Percentiles rank a stretch among this genome's conserved stretches.
phyloP scores from a whole-genome alignment of 495 filamentous ascomycete genomes.

The Podospora sp. region DNA sequence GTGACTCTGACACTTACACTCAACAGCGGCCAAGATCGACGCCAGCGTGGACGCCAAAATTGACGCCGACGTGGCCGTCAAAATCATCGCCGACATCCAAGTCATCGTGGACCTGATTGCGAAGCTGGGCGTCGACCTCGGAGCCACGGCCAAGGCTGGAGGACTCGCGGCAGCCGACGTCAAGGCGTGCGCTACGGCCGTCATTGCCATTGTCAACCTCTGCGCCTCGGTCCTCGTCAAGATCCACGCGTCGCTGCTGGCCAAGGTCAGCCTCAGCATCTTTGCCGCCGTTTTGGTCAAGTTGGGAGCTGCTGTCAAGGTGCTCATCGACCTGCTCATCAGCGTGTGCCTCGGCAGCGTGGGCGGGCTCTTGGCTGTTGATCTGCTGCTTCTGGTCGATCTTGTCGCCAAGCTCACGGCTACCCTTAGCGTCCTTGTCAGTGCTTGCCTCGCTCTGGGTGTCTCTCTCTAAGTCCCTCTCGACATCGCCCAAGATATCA shows the following conservation, averaged over 20 bases:
- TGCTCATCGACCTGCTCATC: conserved; percentile 3
- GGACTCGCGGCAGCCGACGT: conserved; percentile 9
- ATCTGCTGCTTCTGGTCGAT: neutral
- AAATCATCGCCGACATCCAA: conserved; percentile 1
- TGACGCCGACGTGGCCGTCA: conserved; percentile 5
- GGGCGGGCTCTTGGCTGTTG: conserved; percentile 1
- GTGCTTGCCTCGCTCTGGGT: neutral
- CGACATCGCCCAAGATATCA: no score
- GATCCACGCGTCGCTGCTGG: conserved; percentile 2
- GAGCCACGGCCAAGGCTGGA: neutral
- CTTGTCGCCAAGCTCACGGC: neutral
- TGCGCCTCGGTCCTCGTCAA: conserved; percentile 9
- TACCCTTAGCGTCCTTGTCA: neutral
- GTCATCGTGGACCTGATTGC: conserved; percentile 8
- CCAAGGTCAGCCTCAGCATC: conserved; percentile 10
- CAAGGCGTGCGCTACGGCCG: neutral
- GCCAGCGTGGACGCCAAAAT: conserved; percentile 8
- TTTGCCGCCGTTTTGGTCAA: conserved; percentile 10
- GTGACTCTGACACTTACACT: neutral
- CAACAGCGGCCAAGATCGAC: conserved; percentile 5
- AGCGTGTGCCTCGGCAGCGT: conserved; percentile 7
- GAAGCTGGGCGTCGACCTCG: conserved; percentile 7
- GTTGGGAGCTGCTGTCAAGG: conserved; percentile 11
- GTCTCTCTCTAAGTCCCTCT: conserved; percentile 4
- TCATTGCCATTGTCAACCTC: conserved; percentile 14